These are phyloP conservation scores for Salinomyces thailandicus DNA, from an alignment of 2,329 filamentous ascomycete species.

Conservation along the genomic window DNA sequence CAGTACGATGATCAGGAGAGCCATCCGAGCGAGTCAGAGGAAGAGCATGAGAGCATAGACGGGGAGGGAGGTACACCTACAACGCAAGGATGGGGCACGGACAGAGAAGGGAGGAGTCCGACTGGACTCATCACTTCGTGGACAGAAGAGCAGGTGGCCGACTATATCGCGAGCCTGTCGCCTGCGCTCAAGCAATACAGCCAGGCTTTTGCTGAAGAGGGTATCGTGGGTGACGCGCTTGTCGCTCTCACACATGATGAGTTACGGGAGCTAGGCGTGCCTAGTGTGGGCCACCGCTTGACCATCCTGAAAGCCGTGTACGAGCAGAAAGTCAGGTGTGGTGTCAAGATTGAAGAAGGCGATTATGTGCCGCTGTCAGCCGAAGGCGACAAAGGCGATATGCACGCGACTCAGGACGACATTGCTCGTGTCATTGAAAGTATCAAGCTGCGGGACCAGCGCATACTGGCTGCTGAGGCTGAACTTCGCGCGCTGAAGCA, in stretches of 20 bases:
- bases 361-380: constrained; percentile 89
- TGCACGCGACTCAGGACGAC: constrained; percentile 83
- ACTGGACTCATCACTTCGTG: constrained; percentile 69
- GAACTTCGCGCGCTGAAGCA: constrained; percentile 66
- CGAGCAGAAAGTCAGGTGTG: constrained; percentile 89
- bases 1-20: constrained; percentile 52
- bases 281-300: constrained; percentile 84
- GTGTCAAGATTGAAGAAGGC: constrained; percentile 80
- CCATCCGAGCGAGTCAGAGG: constrained; percentile 45
- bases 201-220: constrained; percentile 58
- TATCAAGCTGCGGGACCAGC: constrained; percentile 79
- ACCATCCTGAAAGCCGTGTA: constrained; percentile 94
- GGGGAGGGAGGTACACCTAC: constrained; percentile 65
- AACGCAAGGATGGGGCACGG: constrained; percentile 35
- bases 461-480: constrained; percentile 71
- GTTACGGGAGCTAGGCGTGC: constrained; percentile 87
- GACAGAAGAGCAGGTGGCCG: constrained; percentile 78
- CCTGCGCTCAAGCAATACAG: constrained; percentile 25
- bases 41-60: constrained; percentile 25
- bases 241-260: constrained; percentile 85
- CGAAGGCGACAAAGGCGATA: constrained; percentile 75
- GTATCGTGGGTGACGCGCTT: constrained; percentile 84
- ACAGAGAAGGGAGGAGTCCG: constrained; percentile 41
- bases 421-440: constrained; percentile 85
- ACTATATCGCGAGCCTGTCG: constrained; percentile 55